Percentiles rank a stretch among this genome's conserved stretches.
phyloP scores from a whole-genome alignment of 345 rosid species.

The Populus tremula region DNA sequence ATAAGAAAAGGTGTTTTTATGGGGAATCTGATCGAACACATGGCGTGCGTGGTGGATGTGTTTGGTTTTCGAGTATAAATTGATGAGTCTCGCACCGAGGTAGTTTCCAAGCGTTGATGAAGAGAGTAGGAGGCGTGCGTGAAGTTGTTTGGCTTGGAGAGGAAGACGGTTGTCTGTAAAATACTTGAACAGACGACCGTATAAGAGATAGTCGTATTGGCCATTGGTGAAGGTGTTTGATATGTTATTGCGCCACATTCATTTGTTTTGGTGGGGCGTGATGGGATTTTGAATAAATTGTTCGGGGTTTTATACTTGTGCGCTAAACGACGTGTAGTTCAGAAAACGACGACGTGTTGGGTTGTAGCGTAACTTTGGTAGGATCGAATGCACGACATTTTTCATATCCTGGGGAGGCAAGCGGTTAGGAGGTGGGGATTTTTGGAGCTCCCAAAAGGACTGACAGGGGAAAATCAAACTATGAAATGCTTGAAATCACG shows the following conservation, averaged over 20 bases:
- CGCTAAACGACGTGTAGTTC: too few species aligned
- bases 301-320: not conserved
- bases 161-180: slow-evolving; percentile 50
- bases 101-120: slow-evolving; percentile 60
- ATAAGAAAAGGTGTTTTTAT: slow-evolving; percentile 53
- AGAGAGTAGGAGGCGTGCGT: slow-evolving; percentile 54
- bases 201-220: slow-evolving; percentile 50
- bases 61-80: slow-evolving; percentile 43
- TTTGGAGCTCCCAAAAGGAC: too few species aligned
- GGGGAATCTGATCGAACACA: slow-evolving; percentile 68
- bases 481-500: too few species aligned
- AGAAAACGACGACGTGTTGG: too few species aligned
- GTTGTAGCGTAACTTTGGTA: too few species aligned
- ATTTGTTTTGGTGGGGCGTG: not conserved
- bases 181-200: slow-evolving; percentile 59
- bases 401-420: too few species aligned
- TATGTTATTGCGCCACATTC: slow-evolving; percentile 4
- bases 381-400: too few species aligned
- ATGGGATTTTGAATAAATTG: too few species aligned
- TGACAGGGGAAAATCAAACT: too few species aligned
- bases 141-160: slow-evolving; percentile 73
- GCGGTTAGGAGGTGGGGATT: too few species aligned
- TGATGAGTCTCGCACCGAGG: slow-evolving; percentile 71
- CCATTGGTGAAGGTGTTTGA: slow-evolving; percentile 16
- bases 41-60: slow-evolving; percentile 45